Percentiles rank a stretch among this genome's conserved stretches.
Evolutionary conservation across 495 filamentous ascomycete species (phyloP).

Genomic region (Amphirosellinia nigrospora): DNA sequence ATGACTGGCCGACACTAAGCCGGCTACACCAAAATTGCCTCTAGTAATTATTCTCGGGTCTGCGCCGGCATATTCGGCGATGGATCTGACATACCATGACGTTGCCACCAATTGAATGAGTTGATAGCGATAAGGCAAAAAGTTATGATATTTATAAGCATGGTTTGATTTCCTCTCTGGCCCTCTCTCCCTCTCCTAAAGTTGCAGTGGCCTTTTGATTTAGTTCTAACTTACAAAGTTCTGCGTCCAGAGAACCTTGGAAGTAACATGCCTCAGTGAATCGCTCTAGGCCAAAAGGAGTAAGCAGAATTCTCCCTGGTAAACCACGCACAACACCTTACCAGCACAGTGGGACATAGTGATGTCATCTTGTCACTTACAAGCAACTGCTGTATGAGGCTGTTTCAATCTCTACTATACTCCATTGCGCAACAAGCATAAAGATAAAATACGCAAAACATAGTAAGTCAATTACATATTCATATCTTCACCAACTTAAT

Average conservation of each 20-base stretch:
- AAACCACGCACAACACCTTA: slow-evolving; percentile 5
- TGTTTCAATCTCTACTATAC: background rate
- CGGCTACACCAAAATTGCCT: background rate
- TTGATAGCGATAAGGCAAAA: background rate
- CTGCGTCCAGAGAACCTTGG: background rate
- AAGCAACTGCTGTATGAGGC: background rate
- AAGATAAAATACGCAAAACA: background rate
- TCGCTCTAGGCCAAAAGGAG: background rate
- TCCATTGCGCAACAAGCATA: background rate
- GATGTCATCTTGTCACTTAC: slow-evolving; percentile 19
- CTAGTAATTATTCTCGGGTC: background rate
- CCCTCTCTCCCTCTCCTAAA: no score
- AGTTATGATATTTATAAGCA: background rate
- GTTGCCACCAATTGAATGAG: background rate
- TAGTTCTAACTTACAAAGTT: background rate
- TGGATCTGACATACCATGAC: background rate
- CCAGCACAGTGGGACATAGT: slow-evolving; percentile 2
- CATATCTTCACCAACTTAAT: background rate
- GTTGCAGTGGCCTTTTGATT: background rate
- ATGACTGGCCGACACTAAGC: slow-evolving; percentile 16
- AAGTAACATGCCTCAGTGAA: background rate
- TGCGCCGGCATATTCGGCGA: slow-evolving; percentile 3
- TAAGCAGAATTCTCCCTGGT: background rate
- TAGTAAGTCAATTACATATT: background rate
- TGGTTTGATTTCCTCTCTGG: background rate